Percentiles rank a stretch among this genome's conserved stretches.
Evolutionary conservation across 805 yeast species (phyloP).

Genomic region (Hagleromyces aurorensis): DNA sequence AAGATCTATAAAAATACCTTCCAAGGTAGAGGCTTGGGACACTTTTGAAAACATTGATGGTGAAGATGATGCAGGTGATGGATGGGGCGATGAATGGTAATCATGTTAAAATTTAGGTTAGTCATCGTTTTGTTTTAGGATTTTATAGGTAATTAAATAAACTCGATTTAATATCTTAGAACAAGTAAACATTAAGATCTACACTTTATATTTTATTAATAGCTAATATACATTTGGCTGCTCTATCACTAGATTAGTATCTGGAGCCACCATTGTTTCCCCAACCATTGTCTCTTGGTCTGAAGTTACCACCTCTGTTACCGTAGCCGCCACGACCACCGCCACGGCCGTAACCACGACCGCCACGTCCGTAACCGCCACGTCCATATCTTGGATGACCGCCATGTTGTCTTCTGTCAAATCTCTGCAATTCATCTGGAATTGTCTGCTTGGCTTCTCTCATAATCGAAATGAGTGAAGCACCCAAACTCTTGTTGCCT

Average conservation of each 20-base stretch:
- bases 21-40: too few relatives aligned
- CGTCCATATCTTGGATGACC: conserved; percentile 53
- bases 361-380: conserved; percentile 44
- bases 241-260: too few relatives aligned
- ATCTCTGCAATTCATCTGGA: conserved; percentile 70
- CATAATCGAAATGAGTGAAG: conserved; percentile 80
- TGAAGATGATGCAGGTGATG: conserved; percentile 14
- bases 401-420: conserved; percentile 68
- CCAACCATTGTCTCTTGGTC: conserved; percentile 7
- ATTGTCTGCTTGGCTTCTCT: conserved; percentile 91
- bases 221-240: too few relatives aligned
- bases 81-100: conserved; percentile 26
- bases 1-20: too few relatives aligned
- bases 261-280: conserved; percentile 33
- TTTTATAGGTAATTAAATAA: too few relatives aligned
- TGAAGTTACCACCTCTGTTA: conserved; percentile 32
- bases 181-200: too few relatives aligned
- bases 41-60: conserved; percentile 3
- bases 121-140: too few relatives aligned
- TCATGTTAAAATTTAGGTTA: too few relatives aligned
- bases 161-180: too few relatives aligned
- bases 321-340: conserved; percentile 33
- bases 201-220: too few relatives aligned
- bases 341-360: conserved; percentile 43
- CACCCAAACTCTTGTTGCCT: conserved; percentile 80